Evolutionary conservation across 2,329 filamentous ascomycete genomes (phyloP).

Genomic region (Aspergillus hortae): DNA sequence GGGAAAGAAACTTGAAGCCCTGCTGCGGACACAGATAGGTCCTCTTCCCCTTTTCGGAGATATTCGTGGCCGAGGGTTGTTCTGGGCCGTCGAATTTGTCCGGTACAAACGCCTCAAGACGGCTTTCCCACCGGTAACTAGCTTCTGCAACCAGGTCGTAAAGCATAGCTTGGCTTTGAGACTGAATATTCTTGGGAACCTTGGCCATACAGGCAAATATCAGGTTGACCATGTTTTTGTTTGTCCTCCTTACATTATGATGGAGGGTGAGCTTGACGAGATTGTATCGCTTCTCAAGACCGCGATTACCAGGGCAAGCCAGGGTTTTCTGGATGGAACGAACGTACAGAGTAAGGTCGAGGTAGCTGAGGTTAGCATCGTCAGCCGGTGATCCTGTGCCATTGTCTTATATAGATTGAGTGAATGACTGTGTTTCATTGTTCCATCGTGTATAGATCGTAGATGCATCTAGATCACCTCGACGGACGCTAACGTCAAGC

Average conservation of each 20-base stretch:
- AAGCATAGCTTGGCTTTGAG: not conserved
- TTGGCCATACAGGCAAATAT: not conserved
- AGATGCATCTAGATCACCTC: too few relatives aligned
- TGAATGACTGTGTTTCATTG: too few relatives aligned
- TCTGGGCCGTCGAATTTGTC: conserved; percentile 1
- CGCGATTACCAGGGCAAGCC: not conserved
- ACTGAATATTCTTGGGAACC: not conserved
- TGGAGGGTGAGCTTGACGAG: not conserved
- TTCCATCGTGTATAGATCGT: too few relatives aligned
- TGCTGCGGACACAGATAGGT: not conserved
- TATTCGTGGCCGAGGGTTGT: conserved; percentile 2
- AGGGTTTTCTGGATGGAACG: not conserved
- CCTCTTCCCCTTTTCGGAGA: not conserved
- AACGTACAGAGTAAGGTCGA: too few relatives aligned
- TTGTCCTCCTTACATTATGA: not conserved
- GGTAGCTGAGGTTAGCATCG: too few relatives aligned
- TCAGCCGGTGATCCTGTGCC: too few relatives aligned
- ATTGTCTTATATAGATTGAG: too few relatives aligned
- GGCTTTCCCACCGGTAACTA: too few relatives aligned
- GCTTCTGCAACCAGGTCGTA: not conserved
- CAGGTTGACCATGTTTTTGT: not conserved
- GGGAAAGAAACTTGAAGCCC: not conserved
- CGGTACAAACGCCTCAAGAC: too few relatives aligned
- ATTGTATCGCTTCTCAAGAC: not conserved
- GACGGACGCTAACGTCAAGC: too few relatives aligned